phyloP scores from a whole-genome alignment of 2,329 filamentous ascomycete species.

The Paraphaeosphaeria sporulosa region DNA sequence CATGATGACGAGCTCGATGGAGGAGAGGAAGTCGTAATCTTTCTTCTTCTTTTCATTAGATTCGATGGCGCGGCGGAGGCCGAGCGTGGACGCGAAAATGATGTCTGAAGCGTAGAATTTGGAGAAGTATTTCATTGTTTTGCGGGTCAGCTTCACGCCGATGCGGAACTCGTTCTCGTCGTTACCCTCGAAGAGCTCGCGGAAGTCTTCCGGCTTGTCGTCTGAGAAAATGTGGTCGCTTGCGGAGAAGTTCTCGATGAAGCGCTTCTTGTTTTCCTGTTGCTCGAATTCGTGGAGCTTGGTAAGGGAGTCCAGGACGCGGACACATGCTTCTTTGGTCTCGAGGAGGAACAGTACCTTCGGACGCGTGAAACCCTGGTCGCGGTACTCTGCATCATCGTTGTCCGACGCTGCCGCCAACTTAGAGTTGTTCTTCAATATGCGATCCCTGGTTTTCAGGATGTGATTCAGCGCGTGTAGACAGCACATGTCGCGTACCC shows the following conservation, averaged over 20 bases:
- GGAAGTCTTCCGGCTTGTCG: constrained; percentile 85
- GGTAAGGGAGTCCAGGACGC: constrained; percentile 78
- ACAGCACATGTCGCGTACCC: constrained; percentile 74
- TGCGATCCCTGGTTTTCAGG: constrained; percentile 88
- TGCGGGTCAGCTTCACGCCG: constrained; percentile 95
- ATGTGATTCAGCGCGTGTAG: constrained; percentile 91
- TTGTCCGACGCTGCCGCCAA: constrained; percentile 71
- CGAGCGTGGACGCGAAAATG: constrained; percentile 88
- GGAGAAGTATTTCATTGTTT: constrained; percentile 92
- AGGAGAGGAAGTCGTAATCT: constrained; percentile 91
- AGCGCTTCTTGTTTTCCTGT: constrained; percentile 93
- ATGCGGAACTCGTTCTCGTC: constrained; percentile 97
- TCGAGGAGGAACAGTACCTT: constrained; percentile 92
- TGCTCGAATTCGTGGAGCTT: constrained; percentile 82
- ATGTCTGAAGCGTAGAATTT: constrained; percentile 98
- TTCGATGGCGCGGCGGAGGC: constrained; percentile 88
- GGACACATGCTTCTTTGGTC: constrained; percentile 84
- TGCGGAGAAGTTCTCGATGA: constrained; percentile 81
- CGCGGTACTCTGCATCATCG: constrained; percentile 74
- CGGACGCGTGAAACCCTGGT: constrained; percentile 94
- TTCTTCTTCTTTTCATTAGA: constrained; percentile 70
- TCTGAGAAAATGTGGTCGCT: constrained; percentile 72
- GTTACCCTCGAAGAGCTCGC: constrained; percentile 89
- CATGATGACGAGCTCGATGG: constrained; percentile 87
- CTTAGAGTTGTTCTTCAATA: constrained; percentile 90